phyloP scores from a whole-genome alignment of 2,329 filamentous ascomycete species.

The Fusarium sp. region DNA sequence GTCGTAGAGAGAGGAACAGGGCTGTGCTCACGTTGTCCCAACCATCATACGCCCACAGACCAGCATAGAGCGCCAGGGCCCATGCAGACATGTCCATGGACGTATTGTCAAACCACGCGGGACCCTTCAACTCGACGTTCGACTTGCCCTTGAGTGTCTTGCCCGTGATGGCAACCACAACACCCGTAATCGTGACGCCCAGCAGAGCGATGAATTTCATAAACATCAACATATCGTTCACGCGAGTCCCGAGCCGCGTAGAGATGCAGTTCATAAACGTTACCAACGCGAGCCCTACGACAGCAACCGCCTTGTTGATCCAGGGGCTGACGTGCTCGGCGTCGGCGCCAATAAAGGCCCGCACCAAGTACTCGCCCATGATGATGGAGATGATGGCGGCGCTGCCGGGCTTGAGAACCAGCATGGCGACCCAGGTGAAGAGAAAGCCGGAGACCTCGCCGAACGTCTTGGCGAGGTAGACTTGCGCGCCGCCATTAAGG shows the following conservation, averaged over 20 bases:
- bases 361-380: constrained; percentile 97
- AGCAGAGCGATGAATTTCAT: constrained; percentile 94
- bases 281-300: constrained; percentile 82
- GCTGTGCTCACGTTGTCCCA: constrained; percentile 90
- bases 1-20: neutral
- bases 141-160: constrained; percentile 83
- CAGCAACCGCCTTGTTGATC: constrained; percentile 90
- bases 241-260: constrained; percentile 87
- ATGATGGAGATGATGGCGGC: constrained; percentile 97
- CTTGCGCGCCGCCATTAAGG: constrained; percentile 92
- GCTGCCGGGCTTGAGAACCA: constrained; percentile 93
- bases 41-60: constrained; percentile 97
- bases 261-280: constrained; percentile 93
- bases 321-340: constrained; percentile 85
- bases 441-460: constrained; percentile 93
- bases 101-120: constrained; percentile 91
- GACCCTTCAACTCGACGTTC: constrained; percentile 88
- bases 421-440: constrained; percentile 96
- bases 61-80: constrained; percentile 95
- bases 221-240: constrained; percentile 96
- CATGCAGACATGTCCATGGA: constrained; percentile 85
- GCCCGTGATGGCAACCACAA: constrained; percentile 91
- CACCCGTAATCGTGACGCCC: constrained; percentile 87
- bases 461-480: constrained; percentile 96
- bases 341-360: constrained; percentile 89